Base-by-base conservation (phyloP, 2,329 filamentous ascomycete genomes). In the Paracoccidioides brasiliensis region DNA sequence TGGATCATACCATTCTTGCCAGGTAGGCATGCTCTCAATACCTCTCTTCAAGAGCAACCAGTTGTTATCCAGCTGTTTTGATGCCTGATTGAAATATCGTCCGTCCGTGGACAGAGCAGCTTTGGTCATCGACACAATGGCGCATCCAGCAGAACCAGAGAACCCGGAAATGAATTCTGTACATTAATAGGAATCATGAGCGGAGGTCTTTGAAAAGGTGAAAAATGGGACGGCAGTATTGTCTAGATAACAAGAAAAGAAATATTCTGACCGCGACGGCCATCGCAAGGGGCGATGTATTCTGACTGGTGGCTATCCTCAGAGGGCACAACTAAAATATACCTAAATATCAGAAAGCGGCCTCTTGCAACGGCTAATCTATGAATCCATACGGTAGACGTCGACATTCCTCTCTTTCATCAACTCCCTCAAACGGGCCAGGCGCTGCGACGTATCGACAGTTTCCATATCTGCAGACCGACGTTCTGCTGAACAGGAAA, bases 241-340 rank as follows among this genome's bases (percentile, higher is more conserved):
- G 52, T 45, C 15, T 37, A 44, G 28, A 38, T 35, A n/a, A 40
- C 12, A 53, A 8, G 41, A 33, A 37, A 42, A 43, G 50, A 56
- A 50, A 30, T 38, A 37, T 40, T 55, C 69, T 70, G 63, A 82
- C 80, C 80, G 80, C 93, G 84, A 62, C 93, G 84, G 58, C 81
- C 90, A 75, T 98, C 93, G 69, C 89, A 95, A n/a, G 85, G 84
- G 52, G 93, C 93, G 70, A 96, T 96, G 72, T 98, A 98, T 75
- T 98, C 93, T 62, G 91, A 97, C 63, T 91, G 88, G 70, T 98
- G 93, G 68, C 88, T 91, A 70, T 98, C 93, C 80, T 97, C 93
- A 38, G 91, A 96, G 0, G 93, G 93, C 5, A 97, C 81, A 67
- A 98, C 91, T 97, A 68, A 58, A 52, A 55, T 54, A 62, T 62